phyloP scores from a whole-genome alignment of 441 rosid species.

The Mallotus repandus region DNA sequence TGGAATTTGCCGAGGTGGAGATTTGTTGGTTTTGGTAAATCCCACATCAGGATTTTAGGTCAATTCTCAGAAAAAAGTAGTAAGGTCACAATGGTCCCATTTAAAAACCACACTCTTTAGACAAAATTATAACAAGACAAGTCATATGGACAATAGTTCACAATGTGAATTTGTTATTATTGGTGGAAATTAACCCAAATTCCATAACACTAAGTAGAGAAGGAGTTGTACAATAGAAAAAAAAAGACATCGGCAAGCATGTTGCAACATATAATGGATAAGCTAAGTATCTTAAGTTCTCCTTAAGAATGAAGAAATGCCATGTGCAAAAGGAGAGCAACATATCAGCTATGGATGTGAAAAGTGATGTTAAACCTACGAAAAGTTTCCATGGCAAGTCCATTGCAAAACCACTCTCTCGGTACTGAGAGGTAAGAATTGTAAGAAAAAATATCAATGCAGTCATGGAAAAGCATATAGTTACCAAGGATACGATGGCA shows the following conservation, averaged over 20 bases:
- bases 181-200: no score
- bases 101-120: no score
- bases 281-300: conserved; percentile 36
- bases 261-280: conserved; percentile 39
- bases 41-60: no score
- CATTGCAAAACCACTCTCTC: conserved; percentile 35
- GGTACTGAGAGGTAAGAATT: conserved; percentile 44
- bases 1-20: no score
- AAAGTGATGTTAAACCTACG: conserved; percentile 41
- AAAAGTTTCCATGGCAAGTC: conserved; percentile 39
- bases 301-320: conserved; percentile 43
- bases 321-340: conserved; percentile 48
- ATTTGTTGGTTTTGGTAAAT: no score
- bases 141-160: no score
- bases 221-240: conserved; percentile 43
- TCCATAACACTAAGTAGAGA: no score
- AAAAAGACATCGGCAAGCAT: conserved; percentile 45
- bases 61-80: no score
- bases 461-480: conserved; percentile 50
- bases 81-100: no score
- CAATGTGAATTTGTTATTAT: no score
- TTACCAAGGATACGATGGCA: conserved; percentile 44
- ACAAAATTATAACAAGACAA: no score
- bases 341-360: conserved; percentile 44
- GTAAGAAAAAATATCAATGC: conserved; percentile 42